A percentile compares a stretch with the other conserved stretches of the same genome.
Conservation (phyloP, 1,284 basidiomycete genomes). For the Cystobasidium slooffiae region DNA sequence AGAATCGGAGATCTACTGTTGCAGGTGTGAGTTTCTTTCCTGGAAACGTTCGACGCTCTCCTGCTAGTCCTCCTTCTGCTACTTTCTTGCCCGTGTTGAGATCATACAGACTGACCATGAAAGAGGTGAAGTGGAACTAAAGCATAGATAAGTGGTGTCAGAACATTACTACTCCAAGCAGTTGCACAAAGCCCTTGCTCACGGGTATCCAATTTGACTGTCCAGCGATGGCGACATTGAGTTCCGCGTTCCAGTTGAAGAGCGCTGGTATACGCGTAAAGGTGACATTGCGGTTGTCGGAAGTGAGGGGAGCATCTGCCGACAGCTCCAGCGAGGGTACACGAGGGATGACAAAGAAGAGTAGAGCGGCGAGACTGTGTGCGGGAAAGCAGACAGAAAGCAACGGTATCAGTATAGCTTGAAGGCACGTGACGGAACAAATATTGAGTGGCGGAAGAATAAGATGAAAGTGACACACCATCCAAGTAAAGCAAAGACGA, state of each 20-base stretch:
- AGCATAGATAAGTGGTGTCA: slow-evolving; percentile 9
- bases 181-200: background rate
- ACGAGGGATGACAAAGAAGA: slow-evolving; percentile 49
- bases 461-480: slow-evolving; percentile 2
- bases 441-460: slow-evolving; percentile 1
- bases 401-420: background rate
- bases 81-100: slow-evolving; percentile 44
- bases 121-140: slow-evolving; percentile 39
- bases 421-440: background rate
- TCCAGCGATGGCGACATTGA: slow-evolving; percentile 44
- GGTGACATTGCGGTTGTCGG: slow-evolving; percentile 33
- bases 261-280: slow-evolving; percentile 47
- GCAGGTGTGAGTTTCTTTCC: slow-evolving; percentile 20
- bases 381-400: background rate
- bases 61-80: slow-evolving; percentile 44
- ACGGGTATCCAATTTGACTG: slow-evolving; percentile 39
- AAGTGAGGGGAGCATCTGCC: slow-evolving; percentile 31
- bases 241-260: slow-evolving; percentile 47
- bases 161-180: slow-evolving; percentile 13
- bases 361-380: slow-evolving; percentile 43
- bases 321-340: slow-evolving; percentile 35
- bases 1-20: slow-evolving; percentile 36
- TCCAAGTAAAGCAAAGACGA: slow-evolving; percentile 24
- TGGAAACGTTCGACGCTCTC: slow-evolving; percentile 40
- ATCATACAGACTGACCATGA: slow-evolving; percentile 44